Base-by-base conservation (phyloP, 257 asterid species). In the Nicotiana attenuata region DNA sequence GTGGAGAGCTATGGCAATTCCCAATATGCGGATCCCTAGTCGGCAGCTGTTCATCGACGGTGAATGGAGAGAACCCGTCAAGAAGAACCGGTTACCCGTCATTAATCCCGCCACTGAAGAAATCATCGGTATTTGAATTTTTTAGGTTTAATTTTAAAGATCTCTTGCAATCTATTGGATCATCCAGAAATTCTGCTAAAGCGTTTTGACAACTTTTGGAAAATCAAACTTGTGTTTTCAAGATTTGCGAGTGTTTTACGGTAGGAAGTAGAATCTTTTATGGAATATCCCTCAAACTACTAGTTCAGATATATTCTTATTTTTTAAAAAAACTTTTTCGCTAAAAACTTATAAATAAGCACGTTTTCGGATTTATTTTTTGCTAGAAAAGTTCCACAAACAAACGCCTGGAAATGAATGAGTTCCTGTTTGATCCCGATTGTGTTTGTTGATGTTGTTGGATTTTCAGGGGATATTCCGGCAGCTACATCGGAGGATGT, bases 401-500 rank as follows among this genome's bases (percentile, higher is more conserved):
- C 59, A 16, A 53, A 53, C 19, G 59, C 19, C 22, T 59, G 28
- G 28, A 59, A 59, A 60, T 60, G 24, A 60, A 60, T 60, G 8
- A 20, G 0, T 20, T 60, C 31, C 10, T 60, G 66, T 57, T 67
- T 61, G 68, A 24, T 59, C 6, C 1, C 16, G 24, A 11, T n/a
- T 24, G 7, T 61, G 82, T 31, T 78, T 8, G 5, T 0, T 56
- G 82, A 2, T 64, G 9, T 75, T 26, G 0, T 50, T 24, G 63
- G 5, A 50, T 24, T 75, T 45, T 26, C 92, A 94, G 97, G 97
- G 83, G 84, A 88, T 82, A 94, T 94, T 81, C 96, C 98, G 2
- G 97, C 97, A 52, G 97, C 97, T 45, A 89, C 97, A 3, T 87
- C 90, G 17, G 98, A 91, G 82, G 98, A 94, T 87, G 97, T 89